phyloP scores from a whole-genome alignment of 768 basidiomycete species.

The Russula sp. region DNA sequence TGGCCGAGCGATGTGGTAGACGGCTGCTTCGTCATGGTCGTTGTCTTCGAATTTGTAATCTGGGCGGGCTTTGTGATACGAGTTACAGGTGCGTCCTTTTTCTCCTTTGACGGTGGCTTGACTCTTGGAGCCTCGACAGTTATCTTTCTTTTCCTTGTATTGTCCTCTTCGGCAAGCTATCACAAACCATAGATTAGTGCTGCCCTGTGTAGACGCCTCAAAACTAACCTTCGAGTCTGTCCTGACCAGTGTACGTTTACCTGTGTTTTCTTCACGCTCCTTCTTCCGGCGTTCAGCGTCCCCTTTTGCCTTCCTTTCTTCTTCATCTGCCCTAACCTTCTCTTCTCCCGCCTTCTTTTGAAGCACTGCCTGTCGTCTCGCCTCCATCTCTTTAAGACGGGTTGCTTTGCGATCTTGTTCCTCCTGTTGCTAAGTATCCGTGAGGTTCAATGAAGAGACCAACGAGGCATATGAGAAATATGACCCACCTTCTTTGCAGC shows the following conservation, averaged over 20 bases:
- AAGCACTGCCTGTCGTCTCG: constrained; percentile 58
- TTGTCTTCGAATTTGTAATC: constrained; percentile 24
- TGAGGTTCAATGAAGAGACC: neutral
- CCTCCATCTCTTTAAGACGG: constrained; percentile 75
- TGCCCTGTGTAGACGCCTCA: neutral
- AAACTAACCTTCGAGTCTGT: constrained; percentile 49
- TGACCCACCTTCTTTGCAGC: constrained; percentile 80
- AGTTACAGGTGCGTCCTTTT: constrained; percentile 28
- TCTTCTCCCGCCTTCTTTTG: constrained; percentile 79
- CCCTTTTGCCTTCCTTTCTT: constrained; percentile 65
- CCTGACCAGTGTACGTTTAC: constrained; percentile 55
- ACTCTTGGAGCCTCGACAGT: constrained; percentile 35
- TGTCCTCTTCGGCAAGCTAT: constrained; percentile 53
- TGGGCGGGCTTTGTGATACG: constrained; percentile 29
- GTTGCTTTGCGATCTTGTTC: constrained; percentile 73
- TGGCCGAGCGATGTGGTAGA: constrained; percentile 10
- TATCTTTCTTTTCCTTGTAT: constrained; percentile 63
- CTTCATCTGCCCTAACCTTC: constrained; percentile 50
- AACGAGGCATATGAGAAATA: neutral
- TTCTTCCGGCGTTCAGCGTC: constrained; percentile 73
- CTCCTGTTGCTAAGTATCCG: constrained; percentile 67
- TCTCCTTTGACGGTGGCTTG: constrained; percentile 51
- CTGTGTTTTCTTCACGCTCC: constrained; percentile 70
- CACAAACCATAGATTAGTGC: neutral
- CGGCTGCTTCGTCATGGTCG: constrained; percentile 19